Base-by-base conservation (phyloP, 225 moss, liverwort and hornwort species). In the Physcomitrium patens region DNA sequence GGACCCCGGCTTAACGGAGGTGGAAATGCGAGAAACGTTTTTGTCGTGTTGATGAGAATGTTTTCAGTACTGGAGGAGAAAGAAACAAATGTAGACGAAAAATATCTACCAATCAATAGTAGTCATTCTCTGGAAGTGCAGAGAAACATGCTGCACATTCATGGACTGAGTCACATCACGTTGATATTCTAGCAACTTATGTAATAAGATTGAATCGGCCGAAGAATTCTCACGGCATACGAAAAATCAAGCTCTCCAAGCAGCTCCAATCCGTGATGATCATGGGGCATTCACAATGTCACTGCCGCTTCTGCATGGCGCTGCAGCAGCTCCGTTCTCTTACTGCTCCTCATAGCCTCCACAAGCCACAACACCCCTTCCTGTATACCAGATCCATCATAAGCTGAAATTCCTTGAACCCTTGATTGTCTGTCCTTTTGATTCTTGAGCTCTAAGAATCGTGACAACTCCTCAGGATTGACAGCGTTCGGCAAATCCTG, bases 281-380 rank as follows among this genome's bases (percentile, higher is more conserved):
- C 24, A 18, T 37, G 41, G 37, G 9, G 19, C 6, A n/a, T 72
- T 84, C 86, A 99, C 85, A 93, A 85, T 17, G 93, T 51, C 45
- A 88, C 87, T 16, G 97, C 93, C 12, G 90, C 80, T 62, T 91
- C 93, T 23, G 95, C 97, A 43, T 90, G 87, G 85, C 90, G 91
- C 70, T 93, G 86, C 47, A 94, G 86, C 60, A 85, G 89, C 82
- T 91, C 90, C 10, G 94, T 93, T 65, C 97, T 68, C 85, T 90
- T 93, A 82, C 89, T 95, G 55, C 82, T 82, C 67, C 83, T 90
- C 97, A 95, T 95, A 8, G 87, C 81, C 79, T 99, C 97, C 75
- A 95, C 97, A 31, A 99, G 86, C 97, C 97, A 99, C 76, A 94
- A 74, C 65, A 99, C 93, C 42, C 97, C 97, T 52, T 93, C 93